These are phyloP conservation scores for Debaryomycetaceae sp. DNA, from an alignment of 1,139 yeast genomes.

Conservation along the genomic window DNA sequence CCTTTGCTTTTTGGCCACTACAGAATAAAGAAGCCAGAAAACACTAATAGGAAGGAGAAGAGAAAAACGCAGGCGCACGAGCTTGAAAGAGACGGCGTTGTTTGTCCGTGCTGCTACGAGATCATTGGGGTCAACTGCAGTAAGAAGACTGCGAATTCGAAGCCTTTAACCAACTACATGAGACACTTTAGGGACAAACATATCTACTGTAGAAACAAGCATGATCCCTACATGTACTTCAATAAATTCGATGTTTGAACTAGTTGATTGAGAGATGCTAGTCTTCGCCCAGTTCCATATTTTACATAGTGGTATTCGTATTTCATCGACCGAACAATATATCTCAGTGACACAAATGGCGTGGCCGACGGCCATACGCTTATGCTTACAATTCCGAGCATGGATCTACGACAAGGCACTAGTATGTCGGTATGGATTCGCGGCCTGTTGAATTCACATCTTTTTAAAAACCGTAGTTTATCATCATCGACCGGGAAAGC, in stretches of 20 bases:
- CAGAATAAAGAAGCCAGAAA: slow-evolving; percentile 12
- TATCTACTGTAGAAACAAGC: slow-evolving; percentile 8
- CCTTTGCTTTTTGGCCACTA: slow-evolving; percentile 13
- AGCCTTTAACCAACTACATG: slow-evolving; percentile 23
- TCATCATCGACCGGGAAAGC: too few relatives aligned
- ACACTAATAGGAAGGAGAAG: slow-evolving; percentile 11
- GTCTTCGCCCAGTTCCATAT: neutral
- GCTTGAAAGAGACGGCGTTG: slow-evolving; percentile 15
- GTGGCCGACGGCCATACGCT: too few relatives aligned
- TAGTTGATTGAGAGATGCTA: neutral
- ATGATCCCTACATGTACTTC: slow-evolving; percentile 7
- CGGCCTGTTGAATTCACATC: too few relatives aligned
- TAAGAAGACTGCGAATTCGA: slow-evolving; percentile 14
- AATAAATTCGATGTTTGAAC: slow-evolving; percentile 3
- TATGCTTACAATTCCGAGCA: too few relatives aligned
- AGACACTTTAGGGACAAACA: slow-evolving; percentile 20
- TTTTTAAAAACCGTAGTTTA: too few relatives aligned
- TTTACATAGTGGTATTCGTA: neutral
- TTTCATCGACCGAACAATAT: neutral
- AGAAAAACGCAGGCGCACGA: slow-evolving; percentile 16
- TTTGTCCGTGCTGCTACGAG: slow-evolving; percentile 16
- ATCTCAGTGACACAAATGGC: too few relatives aligned
- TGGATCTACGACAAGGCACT: too few relatives aligned
- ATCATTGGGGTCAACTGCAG: slow-evolving; percentile 18
- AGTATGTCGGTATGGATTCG: too few relatives aligned